Percentiles rank a stretch among this genome's conserved stretches.
These are phyloP conservation scores for Tricholoma sp. DNA, from an alignment of 768 basidiomycete genomes.

Conservation along the genomic window DNA sequence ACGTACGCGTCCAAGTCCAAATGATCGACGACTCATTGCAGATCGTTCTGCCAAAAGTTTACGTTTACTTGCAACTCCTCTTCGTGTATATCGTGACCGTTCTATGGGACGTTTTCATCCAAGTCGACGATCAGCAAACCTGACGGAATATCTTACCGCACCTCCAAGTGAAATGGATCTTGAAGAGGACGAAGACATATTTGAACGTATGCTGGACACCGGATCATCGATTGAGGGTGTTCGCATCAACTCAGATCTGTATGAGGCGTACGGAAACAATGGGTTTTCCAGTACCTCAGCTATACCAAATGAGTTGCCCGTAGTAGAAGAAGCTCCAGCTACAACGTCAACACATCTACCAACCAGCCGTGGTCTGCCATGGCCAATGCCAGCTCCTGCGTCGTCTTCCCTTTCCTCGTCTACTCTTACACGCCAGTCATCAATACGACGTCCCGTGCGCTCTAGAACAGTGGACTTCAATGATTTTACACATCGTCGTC, in stretches of 20 bases:
- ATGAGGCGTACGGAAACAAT: constrained; percentile 50
- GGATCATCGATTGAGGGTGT: constrained; percentile 44
- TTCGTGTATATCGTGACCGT: constrained; percentile 48
- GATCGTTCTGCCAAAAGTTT: constrained; percentile 64
- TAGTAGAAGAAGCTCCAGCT: constrained; percentile 25
- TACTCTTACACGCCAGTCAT: constrained; percentile 49
- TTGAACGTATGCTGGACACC: constrained; percentile 40
- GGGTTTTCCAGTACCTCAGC: constrained; percentile 11
- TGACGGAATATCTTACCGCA: constrained; percentile 47
- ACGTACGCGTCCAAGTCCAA: constrained; percentile 43
- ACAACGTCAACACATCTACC: constrained; percentile 20
- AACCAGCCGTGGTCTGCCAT: constrained; percentile 24
- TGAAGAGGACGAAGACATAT: constrained; percentile 67
- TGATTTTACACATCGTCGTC: constrained; percentile 65
- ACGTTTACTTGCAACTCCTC: constrained; percentile 47
- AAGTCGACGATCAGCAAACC: constrained; percentile 35
- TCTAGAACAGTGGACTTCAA: constrained; percentile 63
- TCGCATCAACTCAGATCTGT: constrained; percentile 55
- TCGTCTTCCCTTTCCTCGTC: constrained; percentile 14
- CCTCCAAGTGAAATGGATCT: constrained; percentile 53
- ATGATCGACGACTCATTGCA: constrained; percentile 60
- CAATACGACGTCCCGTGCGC: constrained; percentile 53
- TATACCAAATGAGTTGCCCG: constrained; percentile 29
- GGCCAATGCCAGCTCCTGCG: constrained; percentile 22
- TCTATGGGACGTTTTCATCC: constrained; percentile 26